Conservation (phyloP, 2,329 filamentous ascomycete genomes). For the Talaromyces albobiverticillius region DNA sequence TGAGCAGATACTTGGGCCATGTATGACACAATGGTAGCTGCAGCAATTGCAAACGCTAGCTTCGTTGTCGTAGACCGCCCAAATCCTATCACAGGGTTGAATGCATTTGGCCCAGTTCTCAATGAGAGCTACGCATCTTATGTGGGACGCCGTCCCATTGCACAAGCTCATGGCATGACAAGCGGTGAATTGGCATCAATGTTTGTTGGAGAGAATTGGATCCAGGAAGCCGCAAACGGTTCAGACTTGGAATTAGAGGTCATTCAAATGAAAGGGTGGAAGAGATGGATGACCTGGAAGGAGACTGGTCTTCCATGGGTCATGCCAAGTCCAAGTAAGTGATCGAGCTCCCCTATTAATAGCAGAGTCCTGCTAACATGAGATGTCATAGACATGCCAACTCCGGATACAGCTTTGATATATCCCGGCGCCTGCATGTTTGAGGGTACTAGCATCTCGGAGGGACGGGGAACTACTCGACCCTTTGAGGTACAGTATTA, state of each 20-base stretch:
- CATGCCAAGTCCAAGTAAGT: conserved; percentile 14
- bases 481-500: conserved; percentile 6
- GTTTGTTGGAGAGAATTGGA: conserved; percentile 11
- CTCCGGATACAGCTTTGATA: conserved; percentile 9
- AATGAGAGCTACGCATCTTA: conserved; percentile 14
- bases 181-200: conserved; percentile 8
- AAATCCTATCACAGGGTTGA: conserved; percentile 12
- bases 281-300: conserved; percentile 11
- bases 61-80: conserved; percentile 10
- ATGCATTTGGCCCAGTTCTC: conserved; percentile 10
- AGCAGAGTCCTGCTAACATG: neutral
- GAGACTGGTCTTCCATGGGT: conserved; percentile 13
- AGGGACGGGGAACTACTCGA: conserved; percentile 12
- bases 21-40: conserved; percentile 12
- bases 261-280: conserved; percentile 10
- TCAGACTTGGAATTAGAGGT: conserved; percentile 3
- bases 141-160: conserved; percentile 10
- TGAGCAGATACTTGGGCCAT: conserved; percentile 12
- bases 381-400: conserved; percentile 9
- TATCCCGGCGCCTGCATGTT: conserved; percentile 13
- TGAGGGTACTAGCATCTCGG: conserved; percentile 12
- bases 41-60: conserved; percentile 5
- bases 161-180: conserved; percentile 13
- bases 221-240: conserved; percentile 6
- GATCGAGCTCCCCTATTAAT: neutral